Evolutionary conservation across 2,329 filamentous ascomycete genomes (phyloP), one percentile per base, ranked within the genome.

Genomic region (Alternaria infectoria): DNA sequence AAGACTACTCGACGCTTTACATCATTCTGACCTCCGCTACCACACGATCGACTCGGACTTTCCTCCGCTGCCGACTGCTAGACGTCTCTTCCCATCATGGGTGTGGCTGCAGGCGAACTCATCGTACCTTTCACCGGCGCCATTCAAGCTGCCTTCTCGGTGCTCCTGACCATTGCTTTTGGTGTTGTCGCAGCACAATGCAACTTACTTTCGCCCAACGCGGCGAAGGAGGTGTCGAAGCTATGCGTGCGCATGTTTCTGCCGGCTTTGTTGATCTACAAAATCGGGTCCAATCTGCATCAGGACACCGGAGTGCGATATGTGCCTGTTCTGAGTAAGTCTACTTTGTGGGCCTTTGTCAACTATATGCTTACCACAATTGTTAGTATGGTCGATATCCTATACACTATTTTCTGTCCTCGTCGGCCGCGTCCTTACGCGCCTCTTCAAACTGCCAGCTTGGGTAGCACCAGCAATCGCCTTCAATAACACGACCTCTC

Each of bases 401-500:
- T 87, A 86, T 69, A 85, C 84, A 28, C 64, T 83, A 21, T 66
- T 82, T 11, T 87, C 85, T 1, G 81, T 88, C 62, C 70, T 77
- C 6, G 66, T 87, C 5, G 85, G 84, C n/a, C 75, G 79, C 32
- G 46, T 77, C 6, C 73, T 83, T 5, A 83, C 82, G 4, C 79
- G 78, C 23, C 58, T 82, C 15, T 83, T 87, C 65, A 82, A 81
- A 21, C 79, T 87, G 5, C 86, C 86, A 2, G 74, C 78, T 17
- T 88, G 86, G 86, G 82, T 84, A 2, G 84, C 85, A 4, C 85
- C 84, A 4, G 84, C 86, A 1, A 81, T 87, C 40, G 80, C 83
- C 43, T 87, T 88, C 78, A 88, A 88, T 74, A 88, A 88, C 71
- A 88, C 86, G 0, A 87, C 85, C 0, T 84, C 83, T 13, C 79